These are phyloP conservation scores for Magnusiomyces tetraspermus DNA, from an alignment of 1,139 yeast genomes.

Conservation along the genomic window DNA sequence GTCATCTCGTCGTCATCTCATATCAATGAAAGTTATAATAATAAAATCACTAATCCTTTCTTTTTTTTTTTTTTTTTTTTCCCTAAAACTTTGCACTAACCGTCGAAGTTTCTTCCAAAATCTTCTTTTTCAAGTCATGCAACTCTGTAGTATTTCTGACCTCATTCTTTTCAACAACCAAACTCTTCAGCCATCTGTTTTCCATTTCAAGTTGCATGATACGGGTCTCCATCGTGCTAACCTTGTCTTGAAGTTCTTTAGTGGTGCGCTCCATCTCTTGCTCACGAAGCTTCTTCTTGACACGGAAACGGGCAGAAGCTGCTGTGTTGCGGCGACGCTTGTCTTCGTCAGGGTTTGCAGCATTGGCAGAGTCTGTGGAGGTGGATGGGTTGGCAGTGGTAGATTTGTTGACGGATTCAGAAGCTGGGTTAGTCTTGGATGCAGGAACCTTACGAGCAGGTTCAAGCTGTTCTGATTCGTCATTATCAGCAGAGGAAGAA, in stretches of 20 bases:
- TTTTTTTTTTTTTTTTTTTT: background rate
- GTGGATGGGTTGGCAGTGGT: background rate
- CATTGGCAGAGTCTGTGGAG: background rate
- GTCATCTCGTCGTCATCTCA: background rate
- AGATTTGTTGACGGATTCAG: background rate
- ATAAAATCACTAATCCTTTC: background rate
- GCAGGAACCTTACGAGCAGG: background rate
- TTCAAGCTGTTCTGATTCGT: background rate
- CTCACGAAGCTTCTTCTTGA: conserved; percentile 73
- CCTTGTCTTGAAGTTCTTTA: conserved; percentile 51
- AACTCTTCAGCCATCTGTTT: conserved; percentile 63
- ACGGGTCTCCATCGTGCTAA: conserved; percentile 51
- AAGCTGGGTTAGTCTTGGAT: background rate
- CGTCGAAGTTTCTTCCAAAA: conserved; percentile 6
- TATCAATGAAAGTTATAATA: background rate
- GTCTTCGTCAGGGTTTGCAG: conserved; percentile 38
- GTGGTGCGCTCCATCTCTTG: conserved; percentile 71
- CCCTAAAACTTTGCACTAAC: background rate
- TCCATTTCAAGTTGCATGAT: conserved; percentile 71
- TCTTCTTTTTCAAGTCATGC: conserved; percentile 24
- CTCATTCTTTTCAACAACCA: conserved; percentile 57
- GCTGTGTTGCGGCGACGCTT: conserved; percentile 71
- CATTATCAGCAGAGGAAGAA: background rate
- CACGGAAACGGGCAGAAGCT: conserved; percentile 71
- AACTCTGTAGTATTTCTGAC: conserved; percentile 30